Base-by-base conservation (phyloP, 805 yeast genomes). In the Candida jianshihensis region DNA sequence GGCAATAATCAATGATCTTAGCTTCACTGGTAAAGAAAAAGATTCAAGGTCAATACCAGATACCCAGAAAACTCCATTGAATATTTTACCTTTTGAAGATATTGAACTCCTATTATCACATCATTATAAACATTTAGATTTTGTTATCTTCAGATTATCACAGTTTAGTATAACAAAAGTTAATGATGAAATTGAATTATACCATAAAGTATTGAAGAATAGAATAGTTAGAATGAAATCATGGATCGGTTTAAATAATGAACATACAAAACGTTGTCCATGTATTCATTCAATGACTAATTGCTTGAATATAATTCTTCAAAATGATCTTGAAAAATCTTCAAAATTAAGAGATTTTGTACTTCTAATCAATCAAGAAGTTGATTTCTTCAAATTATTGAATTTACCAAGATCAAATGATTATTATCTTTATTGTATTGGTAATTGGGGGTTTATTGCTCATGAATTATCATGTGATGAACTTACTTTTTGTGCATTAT, bases 381-480 rank as follows among this genome's bases (percentile, higher is more conserved):
- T 66, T 10, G 52, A 58, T 31, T 65, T 56, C 39, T 19, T 33
- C 2, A 8, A 31, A 1, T 38, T 64, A 13, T 26, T 53, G 19
- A 31, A 20, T 3, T 37, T 68, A 18, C 47, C 43, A 2, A 27
- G 56, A 11, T 38, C 52, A 1, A 35, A 41, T 4, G 46, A 52
- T 14, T 60, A 49, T 46, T 50, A 47, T 34, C 30, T 42, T 15
- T 63, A 65, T 41, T 55, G 72, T 33, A 66, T 75, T 14, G 73
- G 76, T 26, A 66, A 65, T 44, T 81, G 89, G 88, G 70, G 73
- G 36, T 83, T 83, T 53, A 79, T 80, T 16, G 83, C 89, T 2
- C 86, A 79, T 52, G 72, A 71, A 46, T 61, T 79, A 35, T 49
- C 71, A 8, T 69, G 70, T 49, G 86, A 82, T 55, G 92, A 83